phyloP scores from a whole-genome alignment of 805 yeast genomes.

The Lipomyces lipofer region DNA sequence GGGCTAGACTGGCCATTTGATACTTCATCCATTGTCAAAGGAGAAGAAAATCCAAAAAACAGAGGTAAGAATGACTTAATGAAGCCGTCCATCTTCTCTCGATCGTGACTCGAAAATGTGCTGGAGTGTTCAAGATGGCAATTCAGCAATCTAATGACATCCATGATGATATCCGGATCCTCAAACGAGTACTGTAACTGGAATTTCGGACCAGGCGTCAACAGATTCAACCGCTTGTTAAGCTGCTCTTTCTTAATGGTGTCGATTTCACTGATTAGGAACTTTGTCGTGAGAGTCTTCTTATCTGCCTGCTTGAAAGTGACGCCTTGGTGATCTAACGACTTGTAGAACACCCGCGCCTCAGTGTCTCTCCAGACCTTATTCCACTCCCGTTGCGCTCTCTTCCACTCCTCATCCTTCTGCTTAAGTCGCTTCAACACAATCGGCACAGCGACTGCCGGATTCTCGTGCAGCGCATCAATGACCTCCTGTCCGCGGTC shows the following conservation, averaged over 20 bases:
- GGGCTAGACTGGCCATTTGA: slow-evolving; percentile 9
- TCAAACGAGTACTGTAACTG: slow-evolving; percentile 62
- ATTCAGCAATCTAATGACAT: slow-evolving; percentile 66
- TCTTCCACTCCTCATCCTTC: slow-evolving; percentile 98
- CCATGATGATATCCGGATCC: slow-evolving; percentile 70
- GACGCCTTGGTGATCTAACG: slow-evolving; percentile 91
- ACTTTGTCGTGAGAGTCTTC: slow-evolving; percentile 84
- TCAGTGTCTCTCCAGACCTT: slow-evolving; percentile 99
- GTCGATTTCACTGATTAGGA: slow-evolving; percentile 84
- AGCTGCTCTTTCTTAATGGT: slow-evolving; percentile 88
- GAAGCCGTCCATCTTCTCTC: slow-evolving; percentile 72
- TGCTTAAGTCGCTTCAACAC: slow-evolving; percentile 90
- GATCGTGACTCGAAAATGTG: slow-evolving; percentile 75
- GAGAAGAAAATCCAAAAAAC: slow-evolving; percentile 53
- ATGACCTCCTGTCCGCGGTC: slow-evolving; percentile 96
- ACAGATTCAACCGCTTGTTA: slow-evolving; percentile 81
- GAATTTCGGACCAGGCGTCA: slow-evolving; percentile 82
- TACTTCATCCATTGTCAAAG: slow-evolving; percentile 49
- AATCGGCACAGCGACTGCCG: slow-evolving; percentile 92
- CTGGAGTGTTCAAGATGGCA: slow-evolving; percentile 68
- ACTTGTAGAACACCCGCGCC: slow-evolving; percentile 89
- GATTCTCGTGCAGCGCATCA: slow-evolving; percentile 92
- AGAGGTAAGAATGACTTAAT: slow-evolving; percentile 67
- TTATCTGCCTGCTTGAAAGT: slow-evolving; percentile 97
- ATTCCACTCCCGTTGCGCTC: slow-evolving; percentile 98